Evolutionary conservation across 768 basidiomycete genomes (phyloP).

Genomic region (Xanthoconium purpureum): DNA sequence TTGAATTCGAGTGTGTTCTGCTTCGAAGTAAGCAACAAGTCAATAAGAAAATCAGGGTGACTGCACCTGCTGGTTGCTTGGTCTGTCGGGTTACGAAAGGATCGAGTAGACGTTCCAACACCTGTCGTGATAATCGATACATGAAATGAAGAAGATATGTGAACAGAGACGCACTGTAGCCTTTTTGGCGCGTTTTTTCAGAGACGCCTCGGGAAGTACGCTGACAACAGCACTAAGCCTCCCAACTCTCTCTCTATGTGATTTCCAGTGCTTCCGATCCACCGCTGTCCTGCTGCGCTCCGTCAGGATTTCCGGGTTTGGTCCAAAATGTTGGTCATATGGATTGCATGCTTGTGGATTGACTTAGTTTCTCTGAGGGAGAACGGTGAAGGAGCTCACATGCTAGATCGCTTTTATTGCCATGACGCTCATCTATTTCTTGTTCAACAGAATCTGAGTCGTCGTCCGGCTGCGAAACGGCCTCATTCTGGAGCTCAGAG

Average conservation of each 20-base stretch:
- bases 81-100: conserved; percentile 55
- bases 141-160: background rate
- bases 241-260: conserved; percentile 45
- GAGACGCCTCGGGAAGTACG: conserved; percentile 38
- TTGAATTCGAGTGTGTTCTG: conserved; percentile 56
- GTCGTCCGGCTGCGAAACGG: conserved; percentile 14
- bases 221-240: conserved; percentile 53
- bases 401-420: conserved; percentile 28
- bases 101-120: conserved; percentile 52
- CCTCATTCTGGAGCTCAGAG: conserved; percentile 4
- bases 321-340: conserved; percentile 77
- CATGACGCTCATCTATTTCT: conserved; percentile 24
- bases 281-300: conserved; percentile 48
- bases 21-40: conserved; percentile 4
- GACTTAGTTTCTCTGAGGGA: background rate
- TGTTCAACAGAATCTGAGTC: conserved; percentile 29
- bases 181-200: conserved; percentile 25
- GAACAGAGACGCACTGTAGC: conserved; percentile 18
- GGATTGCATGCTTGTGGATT: conserved; percentile 34
- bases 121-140: conserved; percentile 34
- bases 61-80: conserved; percentile 52
- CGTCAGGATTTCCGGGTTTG: conserved; percentile 49
- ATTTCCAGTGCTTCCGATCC: conserved; percentile 57
- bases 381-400: conserved; percentile 5
- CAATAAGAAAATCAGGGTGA: background rate